phyloP scores from a whole-genome alignment of 2,329 filamentous ascomycete genomes.

The Colletotrichum lini region DNA sequence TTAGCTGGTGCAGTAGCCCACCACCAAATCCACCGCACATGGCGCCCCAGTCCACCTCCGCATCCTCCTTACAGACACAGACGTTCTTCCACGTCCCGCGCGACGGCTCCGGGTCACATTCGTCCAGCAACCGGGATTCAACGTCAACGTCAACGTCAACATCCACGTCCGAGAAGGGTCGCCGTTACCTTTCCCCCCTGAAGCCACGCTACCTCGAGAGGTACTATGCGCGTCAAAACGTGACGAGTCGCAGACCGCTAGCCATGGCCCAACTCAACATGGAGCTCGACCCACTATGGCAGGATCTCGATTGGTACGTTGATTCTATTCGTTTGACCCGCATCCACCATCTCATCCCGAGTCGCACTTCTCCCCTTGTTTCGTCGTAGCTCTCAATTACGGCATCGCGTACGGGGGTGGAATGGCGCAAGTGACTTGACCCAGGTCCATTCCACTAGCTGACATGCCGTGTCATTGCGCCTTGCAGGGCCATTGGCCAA shows the following conservation, averaged over 20 bases:
- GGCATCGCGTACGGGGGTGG: neutral
- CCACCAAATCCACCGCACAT: conserved; percentile 33
- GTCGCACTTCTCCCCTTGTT: conserved; percentile 2
- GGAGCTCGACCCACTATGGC: conserved; percentile 76
- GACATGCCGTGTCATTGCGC: conserved; percentile 18
- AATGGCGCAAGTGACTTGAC: neutral
- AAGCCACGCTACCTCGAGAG: conserved; percentile 43
- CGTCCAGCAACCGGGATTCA: conserved; percentile 32
- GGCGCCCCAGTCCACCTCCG: conserved; percentile 32
- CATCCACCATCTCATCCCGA: conserved; percentile 17
- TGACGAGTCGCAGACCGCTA: conserved; percentile 48
- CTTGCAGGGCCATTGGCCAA: conserved; percentile 77
- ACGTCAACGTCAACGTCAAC: conserved; percentile 29
- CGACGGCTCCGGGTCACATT: conserved; percentile 26
- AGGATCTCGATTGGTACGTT: conserved; percentile 81
- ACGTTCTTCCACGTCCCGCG: conserved; percentile 15
- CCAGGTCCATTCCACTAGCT: conserved; percentile 26
- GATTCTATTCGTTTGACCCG: conserved; percentile 19
- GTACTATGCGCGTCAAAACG: conserved; percentile 46
- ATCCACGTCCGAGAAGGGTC: conserved; percentile 37
- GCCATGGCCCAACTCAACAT: conserved; percentile 56
- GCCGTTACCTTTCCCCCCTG: conserved; percentile 42
- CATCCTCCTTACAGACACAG: conserved; percentile 12
- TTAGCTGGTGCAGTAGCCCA: conserved; percentile 27
- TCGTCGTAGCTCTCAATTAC: conserved; percentile 4